A percentile compares a stretch with the other conserved stretches of the same genome.
Conservation (phyloP, 495 filamentous ascomycete species). For the Podospora conica region DNA sequence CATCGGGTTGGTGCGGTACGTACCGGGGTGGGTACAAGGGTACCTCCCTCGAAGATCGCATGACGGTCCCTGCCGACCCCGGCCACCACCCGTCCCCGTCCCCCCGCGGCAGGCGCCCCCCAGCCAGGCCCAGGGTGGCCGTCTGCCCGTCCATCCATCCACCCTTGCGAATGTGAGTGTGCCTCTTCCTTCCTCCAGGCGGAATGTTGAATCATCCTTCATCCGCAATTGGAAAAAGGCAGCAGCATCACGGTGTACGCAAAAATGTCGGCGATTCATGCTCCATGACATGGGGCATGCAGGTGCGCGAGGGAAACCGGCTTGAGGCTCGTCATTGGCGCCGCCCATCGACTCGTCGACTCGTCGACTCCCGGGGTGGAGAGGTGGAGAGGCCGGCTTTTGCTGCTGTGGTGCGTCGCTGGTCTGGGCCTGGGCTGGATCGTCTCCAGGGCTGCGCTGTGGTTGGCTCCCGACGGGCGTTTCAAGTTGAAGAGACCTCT, state of each 20-base stretch:
- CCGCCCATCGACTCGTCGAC: background rate
- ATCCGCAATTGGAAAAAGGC: background rate
- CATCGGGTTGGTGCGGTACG: background rate
- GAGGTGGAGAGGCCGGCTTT: background rate
- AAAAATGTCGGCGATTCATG: background rate
- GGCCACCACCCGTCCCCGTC: background rate
- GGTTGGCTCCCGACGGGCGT: slow-evolving; percentile 23
- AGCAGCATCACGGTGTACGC: background rate
- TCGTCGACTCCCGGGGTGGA: background rate
- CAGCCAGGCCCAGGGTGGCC: background rate
- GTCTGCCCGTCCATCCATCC: background rate
- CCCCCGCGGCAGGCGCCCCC: background rate
- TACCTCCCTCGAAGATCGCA: background rate
- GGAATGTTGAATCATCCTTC: background rate
- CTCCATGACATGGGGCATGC: background rate
- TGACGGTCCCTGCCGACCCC: background rate
- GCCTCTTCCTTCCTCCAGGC: background rate
- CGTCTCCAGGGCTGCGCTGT: slow-evolving; percentile 9
- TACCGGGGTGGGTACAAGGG: background rate
- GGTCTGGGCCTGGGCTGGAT: slow-evolving; percentile 15
- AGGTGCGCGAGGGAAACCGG: background rate
- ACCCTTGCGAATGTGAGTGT: background rate
- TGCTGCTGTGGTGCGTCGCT: slow-evolving; percentile 1
- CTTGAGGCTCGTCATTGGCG: background rate
- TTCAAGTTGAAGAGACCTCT: slow-evolving; percentile 24